Evolutionary conservation across 2,329 filamentous ascomycete genomes (phyloP), one percentile per base, ranked within the genome.

Genomic region (Trichoderma sp.): DNA sequence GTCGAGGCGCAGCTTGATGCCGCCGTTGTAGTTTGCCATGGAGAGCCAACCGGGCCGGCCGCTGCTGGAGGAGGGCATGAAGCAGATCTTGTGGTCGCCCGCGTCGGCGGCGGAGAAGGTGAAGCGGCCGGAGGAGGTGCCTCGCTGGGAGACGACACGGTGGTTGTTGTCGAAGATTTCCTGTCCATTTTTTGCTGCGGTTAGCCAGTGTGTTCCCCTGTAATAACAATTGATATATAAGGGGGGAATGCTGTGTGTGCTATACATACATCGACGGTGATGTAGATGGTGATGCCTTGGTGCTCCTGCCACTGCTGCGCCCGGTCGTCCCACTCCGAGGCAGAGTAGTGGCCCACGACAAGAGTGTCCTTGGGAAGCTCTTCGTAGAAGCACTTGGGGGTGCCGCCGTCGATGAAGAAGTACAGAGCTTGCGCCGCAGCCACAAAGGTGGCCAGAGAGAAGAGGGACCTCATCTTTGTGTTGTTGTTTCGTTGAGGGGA

Each of bases 121-220:
- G 87, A 98, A 98, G 79, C 93, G 92, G 76, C 96, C 95, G 57
- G 88, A 85, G 73, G 89, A 84, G 55, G 87, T 83, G 77, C 95
- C 95, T 73, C 92, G 91, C 83, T 97, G 94, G 75, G 91, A 93
- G 74, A 98, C 93, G 73, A 99, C 93, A 74, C 95, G 94, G 88
- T 99, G 96, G 86, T 98, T 92, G 83, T 97, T 95, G 88, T 98
- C 95, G 83, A 99, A 99, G 78, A 92, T 88, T 86, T 99, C 96
- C 88, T 92, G 73, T 71, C 23, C 23, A 23, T 8, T 36, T 7
- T 30, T 30, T 30, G 30, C 30, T 30, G 30, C 30, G 30, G 15
- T 39, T 39, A 17, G 36, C 15, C 7, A 17, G 6, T 39, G 6
- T 39, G 36, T 39, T 43, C 15, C 6, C 32, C 5, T 13, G 34